Conservation (phyloP, 495 filamentous ascomycete genomes). For the Hypoxylon fragiforme region DNA sequence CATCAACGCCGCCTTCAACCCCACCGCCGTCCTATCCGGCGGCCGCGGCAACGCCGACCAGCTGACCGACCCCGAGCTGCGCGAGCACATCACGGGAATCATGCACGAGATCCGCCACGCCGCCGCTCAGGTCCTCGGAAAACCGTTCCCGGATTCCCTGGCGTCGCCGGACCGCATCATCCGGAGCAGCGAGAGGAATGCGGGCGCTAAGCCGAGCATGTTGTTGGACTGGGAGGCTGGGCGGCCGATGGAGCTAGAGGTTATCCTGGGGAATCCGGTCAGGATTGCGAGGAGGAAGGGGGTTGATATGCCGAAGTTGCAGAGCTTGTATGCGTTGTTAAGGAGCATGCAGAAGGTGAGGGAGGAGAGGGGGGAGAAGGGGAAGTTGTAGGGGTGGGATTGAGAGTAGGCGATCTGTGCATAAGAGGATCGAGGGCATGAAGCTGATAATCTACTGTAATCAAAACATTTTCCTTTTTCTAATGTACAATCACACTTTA, state of each 20-base stretch:
- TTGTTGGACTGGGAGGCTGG: conserved; percentile 61
- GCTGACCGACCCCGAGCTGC: conserved; percentile 55
- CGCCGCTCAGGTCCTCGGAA: conserved; percentile 55
- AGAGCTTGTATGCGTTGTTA: conserved; percentile 56
- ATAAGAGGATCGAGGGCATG: background rate
- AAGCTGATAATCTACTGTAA: background rate
- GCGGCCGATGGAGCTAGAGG: conserved; percentile 60
- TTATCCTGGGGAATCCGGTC: conserved; percentile 63
- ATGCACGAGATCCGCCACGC: conserved; percentile 63
- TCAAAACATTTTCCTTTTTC: background rate
- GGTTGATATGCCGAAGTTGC: conserved; percentile 56
- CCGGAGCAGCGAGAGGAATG: conserved; percentile 57
- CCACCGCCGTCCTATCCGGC: conserved; percentile 60
- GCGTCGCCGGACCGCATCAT: conserved; percentile 59
- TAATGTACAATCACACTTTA: too few species aligned
- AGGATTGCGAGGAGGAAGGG: conserved; percentile 54
- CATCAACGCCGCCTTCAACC: conserved; percentile 68
- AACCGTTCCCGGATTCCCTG: conserved; percentile 46
- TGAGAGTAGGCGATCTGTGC: too few species aligned
- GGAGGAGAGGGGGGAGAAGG: conserved; percentile 38
- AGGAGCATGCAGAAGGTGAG: conserved; percentile 50
- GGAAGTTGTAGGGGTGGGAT: conserved; percentile 40
- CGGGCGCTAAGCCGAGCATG: conserved; percentile 63
- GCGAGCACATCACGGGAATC: conserved; percentile 50
- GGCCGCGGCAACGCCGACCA: conserved; percentile 59